Evolutionary conservation across 257 asterid species (phyloP), one percentile per base, ranked within the genome.

Genomic region (Solanum sparsipilum): DNA sequence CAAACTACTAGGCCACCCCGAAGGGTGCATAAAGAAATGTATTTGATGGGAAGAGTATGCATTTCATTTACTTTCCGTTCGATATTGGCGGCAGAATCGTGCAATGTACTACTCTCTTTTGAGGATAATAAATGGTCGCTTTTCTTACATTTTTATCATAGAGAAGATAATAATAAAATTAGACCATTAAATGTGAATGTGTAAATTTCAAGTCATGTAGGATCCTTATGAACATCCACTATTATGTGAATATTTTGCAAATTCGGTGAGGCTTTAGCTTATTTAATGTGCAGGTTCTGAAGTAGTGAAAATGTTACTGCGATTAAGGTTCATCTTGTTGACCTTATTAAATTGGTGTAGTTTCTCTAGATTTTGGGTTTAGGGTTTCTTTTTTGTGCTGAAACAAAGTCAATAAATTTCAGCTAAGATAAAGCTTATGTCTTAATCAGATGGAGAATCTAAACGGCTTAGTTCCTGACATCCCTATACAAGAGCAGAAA

Each of bases 401-500:
- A 82, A 82, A 46, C 21, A 1, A 31, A 32, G 44, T 48, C 12
- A 16, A 2, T 82, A 12, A 48, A 32, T 18, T 82, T 82, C 34
- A 10, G 70, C 41, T 82, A 48, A 82, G 68, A 31, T 82, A 72
- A 20, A 73, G 21, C 39, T 86, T 21, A 48, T 72, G 27, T 72
- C 83, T 41, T 73, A 72, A 52, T 73, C 88, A 86, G 88, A 73
- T 86, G 84, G 84, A 73, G 60, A 52, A 86, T 23, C 1, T 29
- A 86, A 72, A 86, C 3, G 84, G 48, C 73, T 23, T 52, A 35
- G 58, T 52, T 86, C 71, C 88, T 27, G 83, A n/a, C 75, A 73
- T 86, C 56, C 83, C 88, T 5, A 52, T 48, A 60, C 82, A 72
- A 46, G 88, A 86, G 83, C 56, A 86, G 83, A 86, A 34, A 32